A percentile compares a stretch with the other conserved stretches of the same genome.
These are phyloP conservation scores for Talaromyces funiculosus DNA, from an alignment of 2,329 filamentous ascomycete genomes.

Conservation along the genomic window DNA sequence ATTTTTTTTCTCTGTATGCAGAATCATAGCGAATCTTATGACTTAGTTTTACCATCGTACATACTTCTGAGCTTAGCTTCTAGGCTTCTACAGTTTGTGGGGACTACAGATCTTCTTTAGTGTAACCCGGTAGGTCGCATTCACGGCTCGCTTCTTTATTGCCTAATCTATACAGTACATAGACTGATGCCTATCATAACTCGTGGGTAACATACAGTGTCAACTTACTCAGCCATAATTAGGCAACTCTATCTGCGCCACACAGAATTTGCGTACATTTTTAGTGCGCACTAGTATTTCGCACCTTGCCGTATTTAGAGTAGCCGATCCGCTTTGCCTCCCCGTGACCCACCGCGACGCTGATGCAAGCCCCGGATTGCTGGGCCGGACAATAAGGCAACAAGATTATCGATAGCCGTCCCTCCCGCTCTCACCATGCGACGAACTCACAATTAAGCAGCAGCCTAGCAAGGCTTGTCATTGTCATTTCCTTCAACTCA, in stretches of 20 bases:
- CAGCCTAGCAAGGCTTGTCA: not conserved
- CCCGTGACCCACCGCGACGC: not conserved
- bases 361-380: not conserved
- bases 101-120: not conserved
- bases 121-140: not conserved
- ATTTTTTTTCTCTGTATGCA: not conserved
- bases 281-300: not conserved
- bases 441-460: not conserved
- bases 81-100: not conserved
- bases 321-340: not conserved
- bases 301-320: not conserved
- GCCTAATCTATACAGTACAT: not conserved
- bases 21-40: not conserved
- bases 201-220: too few species aligned
- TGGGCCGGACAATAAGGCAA: conserved; percentile 27
- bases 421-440: not conserved
- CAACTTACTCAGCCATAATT: not conserved
- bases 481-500: not conserved
- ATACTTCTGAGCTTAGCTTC: not conserved
- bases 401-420: conserved; percentile 36
- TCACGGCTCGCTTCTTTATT: not conserved
- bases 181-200: not conserved
- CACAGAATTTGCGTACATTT: not conserved
- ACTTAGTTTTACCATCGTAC: not conserved
- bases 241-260: not conserved